These are phyloP conservation scores for Russula virescens DNA, from an alignment of 768 basidiomycete genomes.

Conservation along the genomic window DNA sequence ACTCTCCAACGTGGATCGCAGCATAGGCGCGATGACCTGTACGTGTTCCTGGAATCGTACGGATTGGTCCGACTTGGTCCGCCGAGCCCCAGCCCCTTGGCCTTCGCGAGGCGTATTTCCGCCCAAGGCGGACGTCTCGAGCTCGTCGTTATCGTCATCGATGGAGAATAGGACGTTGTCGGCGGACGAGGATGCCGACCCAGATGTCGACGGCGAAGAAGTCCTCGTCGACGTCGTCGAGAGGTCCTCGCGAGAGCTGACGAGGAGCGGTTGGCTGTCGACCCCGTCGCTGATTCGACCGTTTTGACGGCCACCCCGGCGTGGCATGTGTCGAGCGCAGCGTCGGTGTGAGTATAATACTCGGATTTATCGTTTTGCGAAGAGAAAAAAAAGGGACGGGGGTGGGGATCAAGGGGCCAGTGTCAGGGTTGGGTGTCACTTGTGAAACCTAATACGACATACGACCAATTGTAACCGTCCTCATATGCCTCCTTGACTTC, in stretches of 20 bases:
- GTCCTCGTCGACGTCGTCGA: slow-evolving; percentile 31
- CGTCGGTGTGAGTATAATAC: no score
- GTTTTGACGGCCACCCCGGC: slow-evolving; percentile 18
- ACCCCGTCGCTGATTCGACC: slow-evolving; percentile 33
- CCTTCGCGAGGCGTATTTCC: background rate
- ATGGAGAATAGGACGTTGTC: slow-evolving; percentile 46
- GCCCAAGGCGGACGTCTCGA: slow-evolving; percentile 34
- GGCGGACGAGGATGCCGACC: background rate
- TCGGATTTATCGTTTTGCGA: no score
- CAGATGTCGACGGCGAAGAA: background rate
- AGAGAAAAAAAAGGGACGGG: no score
- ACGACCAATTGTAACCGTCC: no score
- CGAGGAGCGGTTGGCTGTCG: slow-evolving; percentile 52
- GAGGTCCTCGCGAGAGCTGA: slow-evolving; percentile 35
- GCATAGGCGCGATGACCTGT: slow-evolving; percentile 58
- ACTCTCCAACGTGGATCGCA: slow-evolving; percentile 68
- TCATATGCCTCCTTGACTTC: no score
- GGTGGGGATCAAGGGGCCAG: no score
- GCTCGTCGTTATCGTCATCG: slow-evolving; percentile 41
- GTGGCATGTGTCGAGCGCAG: slow-evolving; percentile 12
- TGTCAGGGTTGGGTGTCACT: no score
- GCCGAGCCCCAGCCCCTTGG: no score
- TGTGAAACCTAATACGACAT: no score
- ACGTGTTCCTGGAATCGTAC: slow-evolving; percentile 68
- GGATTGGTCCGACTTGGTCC: slow-evolving; percentile 24